phyloP scores from a whole-genome alignment of 805 yeast genomes.

The Barnettozyma wickerhamii region DNA sequence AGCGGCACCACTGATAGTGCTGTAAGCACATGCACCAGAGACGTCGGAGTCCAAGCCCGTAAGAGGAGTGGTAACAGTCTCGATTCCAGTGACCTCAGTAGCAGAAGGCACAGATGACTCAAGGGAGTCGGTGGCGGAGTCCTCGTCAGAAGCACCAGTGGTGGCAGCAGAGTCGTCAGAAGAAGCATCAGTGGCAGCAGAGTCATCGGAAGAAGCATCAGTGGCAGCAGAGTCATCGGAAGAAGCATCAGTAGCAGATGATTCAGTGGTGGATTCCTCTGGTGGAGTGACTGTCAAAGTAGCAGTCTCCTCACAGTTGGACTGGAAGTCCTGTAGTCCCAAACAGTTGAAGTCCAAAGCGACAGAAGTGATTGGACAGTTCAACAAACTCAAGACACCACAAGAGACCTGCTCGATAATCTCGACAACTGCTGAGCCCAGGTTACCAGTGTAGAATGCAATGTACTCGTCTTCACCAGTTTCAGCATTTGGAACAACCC shows the following conservation, averaged over 20 bases:
- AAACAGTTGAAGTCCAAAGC: slow-evolving; percentile 8
- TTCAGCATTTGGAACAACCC: slow-evolving; percentile 1
- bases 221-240: background rate
- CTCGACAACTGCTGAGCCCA: slow-evolving; percentile 10
- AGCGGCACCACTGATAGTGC: slow-evolving; percentile 2
- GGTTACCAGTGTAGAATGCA: slow-evolving; percentile 16
- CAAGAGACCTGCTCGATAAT: slow-evolving; percentile 7
- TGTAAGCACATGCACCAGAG: slow-evolving; percentile 4
- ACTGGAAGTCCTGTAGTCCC: background rate
- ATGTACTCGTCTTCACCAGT: slow-evolving; percentile 6
- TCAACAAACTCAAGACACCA: slow-evolving; percentile 2
- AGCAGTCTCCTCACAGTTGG: background rate
- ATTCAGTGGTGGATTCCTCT: background rate
- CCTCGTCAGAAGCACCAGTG: background rate
- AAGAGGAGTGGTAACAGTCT: background rate
- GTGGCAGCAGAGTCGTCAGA: background rate
- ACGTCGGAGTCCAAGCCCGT: background rate
- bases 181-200: background rate
- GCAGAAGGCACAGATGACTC: background rate
- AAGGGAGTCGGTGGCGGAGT: background rate
- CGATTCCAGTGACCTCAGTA: background rate
- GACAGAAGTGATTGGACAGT: slow-evolving; percentile 8
- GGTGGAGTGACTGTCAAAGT: background rate
- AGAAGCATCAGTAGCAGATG: background rate
- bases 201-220: background rate